phyloP scores from a whole-genome alignment of 495 filamentous ascomycete species.

The Terfezia boudieri region DNA sequence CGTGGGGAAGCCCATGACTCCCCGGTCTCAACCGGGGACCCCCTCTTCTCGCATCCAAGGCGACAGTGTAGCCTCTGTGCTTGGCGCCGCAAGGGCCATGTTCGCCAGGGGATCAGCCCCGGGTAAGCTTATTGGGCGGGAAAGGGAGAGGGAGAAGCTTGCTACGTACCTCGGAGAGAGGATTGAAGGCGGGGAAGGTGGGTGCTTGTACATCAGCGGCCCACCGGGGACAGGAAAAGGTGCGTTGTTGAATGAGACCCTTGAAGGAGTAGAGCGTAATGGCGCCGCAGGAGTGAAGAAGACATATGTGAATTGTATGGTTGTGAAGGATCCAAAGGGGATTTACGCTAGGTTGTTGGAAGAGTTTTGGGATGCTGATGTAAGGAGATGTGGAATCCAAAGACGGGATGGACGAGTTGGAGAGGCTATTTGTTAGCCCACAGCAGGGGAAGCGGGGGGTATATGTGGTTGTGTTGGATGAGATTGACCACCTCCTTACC shows the following conservation, averaged over 20 bases:
- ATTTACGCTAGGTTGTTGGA: slow-evolving; percentile 54
- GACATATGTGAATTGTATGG: slow-evolving; percentile 87
- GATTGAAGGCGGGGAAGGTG: slow-evolving; percentile 35
- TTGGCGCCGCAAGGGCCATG: slow-evolving; percentile 65
- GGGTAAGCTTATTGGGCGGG: slow-evolving; percentile 57
- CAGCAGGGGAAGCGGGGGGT: slow-evolving; percentile 28
- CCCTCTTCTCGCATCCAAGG: slow-evolving; percentile 19
- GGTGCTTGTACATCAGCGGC: slow-evolving; percentile 89
- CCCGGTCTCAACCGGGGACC: slow-evolving; percentile 31
- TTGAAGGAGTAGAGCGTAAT: slow-evolving; percentile 30
- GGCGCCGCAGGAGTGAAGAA: slow-evolving; percentile 31
- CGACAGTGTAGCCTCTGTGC: slow-evolving; percentile 31
- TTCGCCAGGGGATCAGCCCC: slow-evolving; percentile 63
- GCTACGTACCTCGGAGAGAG: slow-evolving; percentile 43
- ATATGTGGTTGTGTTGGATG: slow-evolving; percentile 73
- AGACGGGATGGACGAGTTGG: slow-evolving; percentile 89
- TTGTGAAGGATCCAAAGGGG: slow-evolving; percentile 62
- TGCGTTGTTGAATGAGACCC: slow-evolving; percentile 66
- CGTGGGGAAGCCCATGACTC: slow-evolving; percentile 40
- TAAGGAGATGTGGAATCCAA: slow-evolving; percentile 56
- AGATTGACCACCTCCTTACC: slow-evolving; percentile 81
- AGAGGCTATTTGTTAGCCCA: slow-evolving; percentile 78
- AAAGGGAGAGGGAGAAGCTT: slow-evolving; percentile 53
- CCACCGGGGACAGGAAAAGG: slow-evolving; percentile 95
- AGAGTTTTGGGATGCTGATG: slow-evolving; percentile 32